phyloP scores from a whole-genome alignment of 768 basidiomycete species.

The Suillus subluteus region DNA sequence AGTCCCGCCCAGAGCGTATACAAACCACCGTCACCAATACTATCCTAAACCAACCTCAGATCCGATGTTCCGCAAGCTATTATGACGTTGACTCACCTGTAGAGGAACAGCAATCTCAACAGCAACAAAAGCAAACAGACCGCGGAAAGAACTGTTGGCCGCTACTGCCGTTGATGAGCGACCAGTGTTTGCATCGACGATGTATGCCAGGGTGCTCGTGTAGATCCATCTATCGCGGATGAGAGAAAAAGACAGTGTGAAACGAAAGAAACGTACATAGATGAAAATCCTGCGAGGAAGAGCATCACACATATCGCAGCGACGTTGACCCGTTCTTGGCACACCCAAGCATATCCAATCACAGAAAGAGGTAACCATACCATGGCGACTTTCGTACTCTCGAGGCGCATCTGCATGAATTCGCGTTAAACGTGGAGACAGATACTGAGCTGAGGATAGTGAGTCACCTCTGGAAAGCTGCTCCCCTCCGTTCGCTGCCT shows the following conservation, averaged over 20 bases:
- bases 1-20: conserved; percentile 52
- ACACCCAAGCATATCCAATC: conserved; percentile 78
- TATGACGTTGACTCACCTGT: conserved; percentile 36
- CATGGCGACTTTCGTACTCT: conserved; percentile 62
- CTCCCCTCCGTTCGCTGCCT: conserved; percentile 46
- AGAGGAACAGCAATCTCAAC: conserved; percentile 81
- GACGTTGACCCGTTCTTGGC: conserved; percentile 63
- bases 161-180: conserved; percentile 80
- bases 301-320: conserved; percentile 72
- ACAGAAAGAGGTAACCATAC: conserved; percentile 56
- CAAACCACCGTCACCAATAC: conserved; percentile 34
- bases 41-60: conserved; percentile 6
- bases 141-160: conserved; percentile 75
- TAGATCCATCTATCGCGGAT: conserved; percentile 51
- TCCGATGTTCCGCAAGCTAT: neutral
- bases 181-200: conserved; percentile 86
- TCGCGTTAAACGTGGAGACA: neutral
- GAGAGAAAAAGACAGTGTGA: neutral
- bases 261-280: conserved; percentile 51
- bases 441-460: neutral
- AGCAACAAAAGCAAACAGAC: conserved; percentile 66
- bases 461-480: conserved; percentile 62
- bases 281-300: conserved; percentile 71
- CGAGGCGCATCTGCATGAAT: conserved; percentile 65
- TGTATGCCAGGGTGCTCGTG: conserved; percentile 74